Evolutionary conservation across 1,284 basidiomycete species (phyloP).

Genomic region (Ustilago nuda): DNA sequence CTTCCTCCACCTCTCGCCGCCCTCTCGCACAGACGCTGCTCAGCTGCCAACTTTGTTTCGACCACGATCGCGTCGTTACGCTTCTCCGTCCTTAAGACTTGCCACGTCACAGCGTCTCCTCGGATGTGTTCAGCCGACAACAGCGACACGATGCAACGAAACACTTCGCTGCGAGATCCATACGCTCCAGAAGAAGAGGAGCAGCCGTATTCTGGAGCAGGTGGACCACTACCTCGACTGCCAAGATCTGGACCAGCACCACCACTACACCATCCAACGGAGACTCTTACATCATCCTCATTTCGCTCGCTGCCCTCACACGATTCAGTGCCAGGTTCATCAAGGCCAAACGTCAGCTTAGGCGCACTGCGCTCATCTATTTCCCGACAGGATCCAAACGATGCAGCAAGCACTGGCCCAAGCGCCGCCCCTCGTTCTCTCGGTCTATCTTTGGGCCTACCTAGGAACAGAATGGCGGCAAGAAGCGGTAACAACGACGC

Average conservation of each 20-base stretch:
- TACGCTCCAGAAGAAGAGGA: constrained; percentile 29
- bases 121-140: background rate
- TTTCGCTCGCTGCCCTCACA: background rate
- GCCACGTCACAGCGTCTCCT: background rate
- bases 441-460: constrained; percentile 35
- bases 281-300: background rate
- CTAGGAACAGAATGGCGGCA: constrained; percentile 13
- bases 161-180: constrained; percentile 14
- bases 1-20: constrained; percentile 11
- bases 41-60: background rate
- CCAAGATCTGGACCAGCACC: constrained; percentile 5
- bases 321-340: background rate
- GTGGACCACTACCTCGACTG: constrained; percentile 17
- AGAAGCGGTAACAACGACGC: background rate
- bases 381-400: background rate
- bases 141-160: constrained; percentile 10
- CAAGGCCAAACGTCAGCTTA: background rate
- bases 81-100: background rate
- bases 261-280: background rate
- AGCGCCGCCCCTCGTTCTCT: constrained; percentile 9
- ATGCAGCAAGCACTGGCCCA: background rate
- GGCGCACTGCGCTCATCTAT: constrained; percentile 4
- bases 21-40: constrained; percentile 11
- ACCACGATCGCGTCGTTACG: background rate
- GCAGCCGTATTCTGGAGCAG: background rate